Conservation (phyloP, 768 basidiomycete genomes). For the Trametes elegans region DNA sequence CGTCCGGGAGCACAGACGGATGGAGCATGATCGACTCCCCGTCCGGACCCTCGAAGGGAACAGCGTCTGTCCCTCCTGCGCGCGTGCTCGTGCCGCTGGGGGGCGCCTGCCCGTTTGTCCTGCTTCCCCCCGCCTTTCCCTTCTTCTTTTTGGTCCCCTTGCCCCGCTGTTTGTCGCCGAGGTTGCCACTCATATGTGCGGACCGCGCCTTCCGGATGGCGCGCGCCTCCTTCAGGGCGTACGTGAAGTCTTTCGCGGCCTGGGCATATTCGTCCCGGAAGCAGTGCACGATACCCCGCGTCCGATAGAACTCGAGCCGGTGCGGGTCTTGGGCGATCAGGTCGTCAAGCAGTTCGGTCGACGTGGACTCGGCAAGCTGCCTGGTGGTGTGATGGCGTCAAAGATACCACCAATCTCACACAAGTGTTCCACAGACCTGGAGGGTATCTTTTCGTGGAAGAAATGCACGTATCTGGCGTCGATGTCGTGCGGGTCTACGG, state of each 20-base stretch:
- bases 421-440: slow-evolving; percentile 65
- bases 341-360: slow-evolving; percentile 73
- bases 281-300: slow-evolving; percentile 86
- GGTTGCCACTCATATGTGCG: slow-evolving; percentile 46
- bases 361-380: slow-evolving; percentile 83
- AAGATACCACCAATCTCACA: slow-evolving; percentile 12
- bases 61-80: slow-evolving; percentile 33
- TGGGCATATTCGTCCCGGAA: slow-evolving; percentile 80
- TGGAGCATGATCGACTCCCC: slow-evolving; percentile 57
- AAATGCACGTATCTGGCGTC: slow-evolving; percentile 91
- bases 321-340: slow-evolving; percentile 74
- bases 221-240: slow-evolving; percentile 76
- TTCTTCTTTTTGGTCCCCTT: slow-evolving; percentile 58
- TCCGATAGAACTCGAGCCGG: slow-evolving; percentile 80
- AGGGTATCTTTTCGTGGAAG: slow-evolving; percentile 94
- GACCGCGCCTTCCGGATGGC: slow-evolving; percentile 62
- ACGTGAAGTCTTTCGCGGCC: slow-evolving; percentile 79
- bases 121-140: slow-evolving; percentile 35
- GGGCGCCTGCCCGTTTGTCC: slow-evolving; percentile 63
- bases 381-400: slow-evolving; percentile 39
- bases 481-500: slow-evolving; percentile 65
- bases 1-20: slow-evolving; percentile 70
- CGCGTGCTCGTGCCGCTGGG: slow-evolving; percentile 59
- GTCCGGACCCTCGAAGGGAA: slow-evolving; percentile 44
- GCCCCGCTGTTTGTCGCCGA: slow-evolving; percentile 36